Percentiles rank a stretch among this genome's conserved stretches.
phyloP scores from a whole-genome alignment of 352 stramenopile genomes.

The Globisporangium parvum region DNA sequence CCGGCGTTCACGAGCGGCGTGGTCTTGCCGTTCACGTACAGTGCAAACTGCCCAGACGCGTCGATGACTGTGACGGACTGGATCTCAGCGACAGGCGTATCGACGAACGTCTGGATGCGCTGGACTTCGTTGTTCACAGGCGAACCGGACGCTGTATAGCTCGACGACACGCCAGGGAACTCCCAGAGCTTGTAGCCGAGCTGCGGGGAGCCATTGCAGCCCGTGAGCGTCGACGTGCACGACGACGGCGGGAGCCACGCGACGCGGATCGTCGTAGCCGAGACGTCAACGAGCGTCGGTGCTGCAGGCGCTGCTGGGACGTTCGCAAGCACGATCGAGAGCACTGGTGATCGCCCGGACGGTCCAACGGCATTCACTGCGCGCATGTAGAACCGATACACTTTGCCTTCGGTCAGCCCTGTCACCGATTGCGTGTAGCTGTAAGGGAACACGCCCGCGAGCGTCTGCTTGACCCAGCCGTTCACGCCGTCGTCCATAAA shows the following conservation, averaged over 20 bases:
- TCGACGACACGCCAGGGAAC: slow-evolving; percentile 75
- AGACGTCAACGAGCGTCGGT: slow-evolving; percentile 57
- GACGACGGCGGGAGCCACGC: slow-evolving; percentile 54
- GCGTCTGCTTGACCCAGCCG: slow-evolving; percentile 37
- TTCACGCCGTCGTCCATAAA: slow-evolving; percentile 77
- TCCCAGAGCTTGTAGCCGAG: slow-evolving; percentile 94
- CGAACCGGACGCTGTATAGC: slow-evolving; percentile 70
- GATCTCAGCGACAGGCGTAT: slow-evolving; percentile 50
- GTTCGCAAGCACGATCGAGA: slow-evolving; percentile 87
- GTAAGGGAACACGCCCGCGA: slow-evolving; percentile 43
- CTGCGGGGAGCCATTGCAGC: slow-evolving; percentile 68
- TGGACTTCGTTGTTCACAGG: slow-evolving; percentile 87
- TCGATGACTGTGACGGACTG: slow-evolving; percentile 64
- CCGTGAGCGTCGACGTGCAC: slow-evolving; percentile 69
- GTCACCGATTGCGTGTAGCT: slow-evolving; percentile 37
- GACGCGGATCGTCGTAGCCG: slow-evolving; percentile 54
- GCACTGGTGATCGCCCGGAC: slow-evolving; percentile 73
- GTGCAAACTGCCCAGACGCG: slow-evolving; percentile 56
- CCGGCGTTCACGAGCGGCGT: slow-evolving; percentile 42
- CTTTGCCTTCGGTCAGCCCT: slow-evolving; percentile 66
- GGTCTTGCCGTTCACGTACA: slow-evolving; percentile 64
- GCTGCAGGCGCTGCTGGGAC: slow-evolving; percentile 43
- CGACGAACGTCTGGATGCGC: slow-evolving; percentile 77
- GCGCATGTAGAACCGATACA: slow-evolving; percentile 92
- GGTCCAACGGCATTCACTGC: slow-evolving; percentile 82